A percentile compares a stretch with the other conserved stretches of the same genome.
Conservation (phyloP, 495 filamentous ascomycete species). For the Clavariopsis aquatica region DNA sequence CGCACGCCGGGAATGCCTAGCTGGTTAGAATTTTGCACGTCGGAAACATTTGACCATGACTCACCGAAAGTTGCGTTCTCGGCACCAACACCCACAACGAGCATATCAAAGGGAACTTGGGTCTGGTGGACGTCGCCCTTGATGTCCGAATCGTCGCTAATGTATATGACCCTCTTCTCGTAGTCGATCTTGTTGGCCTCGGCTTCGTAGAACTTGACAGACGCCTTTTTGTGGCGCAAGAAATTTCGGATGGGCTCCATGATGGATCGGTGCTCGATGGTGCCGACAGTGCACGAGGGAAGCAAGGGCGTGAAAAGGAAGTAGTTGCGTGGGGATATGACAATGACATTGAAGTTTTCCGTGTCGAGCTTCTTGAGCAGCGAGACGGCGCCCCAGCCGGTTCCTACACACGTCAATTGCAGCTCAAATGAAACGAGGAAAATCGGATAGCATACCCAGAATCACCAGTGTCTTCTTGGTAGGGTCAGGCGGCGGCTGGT, state of each 20-base stretch:
- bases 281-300: slow-evolving; percentile 93
- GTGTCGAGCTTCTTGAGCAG: slow-evolving; percentile 98
- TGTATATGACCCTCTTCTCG: slow-evolving; percentile 80
- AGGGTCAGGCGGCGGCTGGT: slow-evolving; percentile 79
- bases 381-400: slow-evolving; percentile 95
- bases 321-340: slow-evolving; percentile 96
- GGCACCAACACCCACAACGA: slow-evolving; percentile 93
- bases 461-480: slow-evolving; percentile 96
- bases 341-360: slow-evolving; percentile 96
- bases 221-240: slow-evolving; percentile 83
- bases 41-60: slow-evolving; percentile 24
- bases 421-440: neutral
- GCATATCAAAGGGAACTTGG: slow-evolving; percentile 96
- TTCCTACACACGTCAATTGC: slow-evolving; percentile 57
- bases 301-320: slow-evolving; percentile 99
- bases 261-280: slow-evolving; percentile 97
- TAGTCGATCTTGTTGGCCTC: slow-evolving; percentile 96
- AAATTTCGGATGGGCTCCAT: slow-evolving; percentile 99
- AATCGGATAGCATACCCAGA: slow-evolving; percentile 64
- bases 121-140: slow-evolving; percentile 80
- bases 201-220: slow-evolving; percentile 96
- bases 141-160: slow-evolving; percentile 90
- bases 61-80: slow-evolving; percentile 97
- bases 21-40: slow-evolving; percentile 17
- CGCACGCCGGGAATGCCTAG: slow-evolving; percentile 85